Conservation (phyloP, 352 stramenopile genomes). For the Aphanomyces euteiches region DNA sequence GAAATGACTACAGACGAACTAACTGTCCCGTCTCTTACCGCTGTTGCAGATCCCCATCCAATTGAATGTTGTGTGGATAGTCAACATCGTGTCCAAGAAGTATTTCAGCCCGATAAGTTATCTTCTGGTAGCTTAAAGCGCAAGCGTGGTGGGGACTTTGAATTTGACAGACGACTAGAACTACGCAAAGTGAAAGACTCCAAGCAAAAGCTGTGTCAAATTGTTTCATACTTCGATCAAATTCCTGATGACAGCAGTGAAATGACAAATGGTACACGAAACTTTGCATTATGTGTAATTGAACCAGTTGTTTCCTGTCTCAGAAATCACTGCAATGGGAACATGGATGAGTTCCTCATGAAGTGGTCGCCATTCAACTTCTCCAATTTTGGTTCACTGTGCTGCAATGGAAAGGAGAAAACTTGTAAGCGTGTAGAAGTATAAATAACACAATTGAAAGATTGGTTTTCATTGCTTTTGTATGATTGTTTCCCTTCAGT, state of each 20-base stretch:
- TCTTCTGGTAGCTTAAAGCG: background rate
- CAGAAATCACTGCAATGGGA: slow-evolving; percentile 14
- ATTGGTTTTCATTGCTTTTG: no score
- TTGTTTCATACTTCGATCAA: background rate
- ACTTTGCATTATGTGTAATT: background rate
- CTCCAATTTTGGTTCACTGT: background rate
- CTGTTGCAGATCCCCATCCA: no score
- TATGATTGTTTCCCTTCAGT: no score
- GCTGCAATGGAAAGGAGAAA: background rate
- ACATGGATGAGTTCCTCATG: background rate
- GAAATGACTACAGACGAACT: no score
- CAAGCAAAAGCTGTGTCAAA: background rate
- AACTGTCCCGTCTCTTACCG: no score
- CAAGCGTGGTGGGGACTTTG: slow-evolving; percentile 3
- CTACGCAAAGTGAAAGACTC: background rate
- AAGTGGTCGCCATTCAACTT: background rate
- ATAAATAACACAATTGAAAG: no score
- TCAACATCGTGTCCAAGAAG: background rate
- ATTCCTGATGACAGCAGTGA: background rate
- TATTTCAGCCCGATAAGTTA: no score
- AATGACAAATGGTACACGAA: background rate
- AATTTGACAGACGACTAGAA: background rate
- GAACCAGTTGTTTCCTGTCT: background rate
- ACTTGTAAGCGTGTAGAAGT: no score
- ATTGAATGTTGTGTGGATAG: background rate